These are phyloP conservation scores for Exophiala spinifera DNA, from an alignment of 2,329 filamentous ascomycete genomes.

Conservation along the genomic window DNA sequence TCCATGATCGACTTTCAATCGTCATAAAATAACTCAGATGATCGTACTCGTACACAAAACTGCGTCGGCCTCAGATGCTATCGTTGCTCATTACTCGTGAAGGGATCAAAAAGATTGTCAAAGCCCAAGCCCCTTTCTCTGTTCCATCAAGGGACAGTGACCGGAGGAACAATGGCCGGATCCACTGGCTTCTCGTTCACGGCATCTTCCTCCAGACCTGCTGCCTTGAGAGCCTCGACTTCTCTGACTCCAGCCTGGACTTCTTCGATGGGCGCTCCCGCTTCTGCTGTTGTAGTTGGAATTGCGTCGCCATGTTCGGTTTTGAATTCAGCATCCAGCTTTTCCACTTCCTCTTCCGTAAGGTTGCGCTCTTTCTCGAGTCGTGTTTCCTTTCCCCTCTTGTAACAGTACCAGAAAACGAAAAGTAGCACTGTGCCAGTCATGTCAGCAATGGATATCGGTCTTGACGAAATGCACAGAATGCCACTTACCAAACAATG, in stretches of 20 bases:
- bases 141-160: slow-evolving; percentile 10
- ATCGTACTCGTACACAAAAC: background rate
- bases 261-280: slow-evolving; percentile 40
- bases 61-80: background rate
- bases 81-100: slow-evolving; percentile 1
- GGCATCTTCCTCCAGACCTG: slow-evolving; percentile 17
- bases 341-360: slow-evolving; percentile 43
- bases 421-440: slow-evolving; percentile 70
- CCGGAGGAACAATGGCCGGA: slow-evolving; percentile 18
- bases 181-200: slow-evolving; percentile 13
- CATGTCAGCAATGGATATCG: too few species aligned
- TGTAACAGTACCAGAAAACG: slow-evolving; percentile 97
- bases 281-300: slow-evolving; percentile 41
- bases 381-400: slow-evolving; percentile 82
- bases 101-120: background rate
- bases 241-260: slow-evolving; percentile 41
- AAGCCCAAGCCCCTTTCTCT: slow-evolving; percentile 1
- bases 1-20: background rate
- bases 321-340: slow-evolving; percentile 38
- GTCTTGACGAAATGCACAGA: background rate
- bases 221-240: slow-evolving; percentile 36
- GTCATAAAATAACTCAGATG: background rate
- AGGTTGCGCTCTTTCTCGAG: slow-evolving; percentile 61
- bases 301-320: slow-evolving; percentile 32
- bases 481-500: slow-evolving; percentile 69